phyloP scores from a whole-genome alignment of 352 stramenopile genomes.

The Phytopythium vexans region DNA sequence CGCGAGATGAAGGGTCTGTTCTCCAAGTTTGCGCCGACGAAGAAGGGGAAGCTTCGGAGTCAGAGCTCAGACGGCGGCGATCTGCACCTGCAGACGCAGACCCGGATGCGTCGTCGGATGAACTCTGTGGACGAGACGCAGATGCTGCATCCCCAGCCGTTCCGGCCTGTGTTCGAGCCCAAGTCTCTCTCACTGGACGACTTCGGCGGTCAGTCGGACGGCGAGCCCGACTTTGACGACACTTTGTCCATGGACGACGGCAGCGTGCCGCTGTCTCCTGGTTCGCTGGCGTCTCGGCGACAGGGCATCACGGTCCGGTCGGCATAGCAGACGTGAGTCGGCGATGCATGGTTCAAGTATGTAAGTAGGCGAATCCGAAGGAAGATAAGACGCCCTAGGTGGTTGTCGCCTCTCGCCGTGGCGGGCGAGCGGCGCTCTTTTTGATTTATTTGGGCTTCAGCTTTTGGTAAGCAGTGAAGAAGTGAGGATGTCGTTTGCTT shows the following conservation, averaged over 20 bases:
- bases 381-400: neutral
- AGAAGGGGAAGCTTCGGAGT: slow-evolving; percentile 10
- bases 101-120: slow-evolving; percentile 1
- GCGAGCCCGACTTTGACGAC: slow-evolving; percentile 8
- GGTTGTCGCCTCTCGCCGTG: too few relatives aligned
- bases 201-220: slow-evolving; percentile 6
- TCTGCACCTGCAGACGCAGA: neutral
- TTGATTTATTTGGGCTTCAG: too few relatives aligned
- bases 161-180: slow-evolving; percentile 2
- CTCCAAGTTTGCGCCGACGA: slow-evolving; percentile 26
- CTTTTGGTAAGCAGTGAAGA: too few relatives aligned
- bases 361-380: slow-evolving; percentile 1
- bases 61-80: neutral
- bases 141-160: slow-evolving; percentile 3
- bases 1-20: slow-evolving; percentile 30
- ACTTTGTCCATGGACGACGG: slow-evolving; percentile 4
- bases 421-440: too few relatives aligned
- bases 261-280: slow-evolving; percentile 3
- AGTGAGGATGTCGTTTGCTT: too few relatives aligned
- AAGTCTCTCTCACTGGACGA: slow-evolving; percentile 6
- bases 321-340: slow-evolving; percentile 2
- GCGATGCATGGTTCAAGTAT: neutral
- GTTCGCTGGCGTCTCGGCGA: neutral
- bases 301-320: slow-evolving; percentile 1
- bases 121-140: neutral